Evolutionary conservation across 108 stramenopile species (phyloP).

Genomic region (Cyclostephanos tholiformis): DNA sequence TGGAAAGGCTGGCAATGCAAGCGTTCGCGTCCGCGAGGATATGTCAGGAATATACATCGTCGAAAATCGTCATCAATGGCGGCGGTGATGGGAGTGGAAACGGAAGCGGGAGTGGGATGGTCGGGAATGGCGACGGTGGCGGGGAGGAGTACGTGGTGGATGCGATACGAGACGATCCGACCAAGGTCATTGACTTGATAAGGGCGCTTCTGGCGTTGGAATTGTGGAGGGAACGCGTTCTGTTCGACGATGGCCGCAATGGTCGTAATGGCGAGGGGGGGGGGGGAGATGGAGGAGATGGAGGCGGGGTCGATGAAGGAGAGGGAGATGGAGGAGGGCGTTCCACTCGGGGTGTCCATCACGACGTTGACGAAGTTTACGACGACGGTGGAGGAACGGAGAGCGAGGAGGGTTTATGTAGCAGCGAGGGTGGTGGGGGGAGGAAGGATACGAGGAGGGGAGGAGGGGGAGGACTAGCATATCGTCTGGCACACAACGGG

Average conservation of each 20-base stretch:
- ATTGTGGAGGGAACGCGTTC: constrained; percentile 44
- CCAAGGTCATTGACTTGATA: constrained; percentile 32
- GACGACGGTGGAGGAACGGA: not conserved
- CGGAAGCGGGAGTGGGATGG: not conserved
- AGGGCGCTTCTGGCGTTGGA: constrained; percentile 43
- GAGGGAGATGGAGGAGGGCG: no score
- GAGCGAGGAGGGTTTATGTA: not conserved
- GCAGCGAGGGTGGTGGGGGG: constrained; percentile 10
- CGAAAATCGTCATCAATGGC: not conserved
- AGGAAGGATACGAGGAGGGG: not conserved
- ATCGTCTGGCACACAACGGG: constrained; percentile 40
- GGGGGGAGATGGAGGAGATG: not conserved
- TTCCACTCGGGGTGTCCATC: no score
- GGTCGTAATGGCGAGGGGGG: not conserved
- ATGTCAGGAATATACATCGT: not conserved
- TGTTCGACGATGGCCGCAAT: constrained; percentile 7
- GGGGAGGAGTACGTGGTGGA: constrained; percentile 47
- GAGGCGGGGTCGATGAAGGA: not conserved
- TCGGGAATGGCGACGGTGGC: not conserved
- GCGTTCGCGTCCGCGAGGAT: constrained; percentile 33
- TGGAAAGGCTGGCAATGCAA: constrained; percentile 47
- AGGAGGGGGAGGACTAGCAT: constrained; percentile 20
- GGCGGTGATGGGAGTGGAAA: not conserved
- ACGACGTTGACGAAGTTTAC: not conserved
- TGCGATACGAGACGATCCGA: constrained; percentile 27